phyloP scores from a whole-genome alignment of 140 eudicot genomes.

The Ambrosia hybrid region DNA sequence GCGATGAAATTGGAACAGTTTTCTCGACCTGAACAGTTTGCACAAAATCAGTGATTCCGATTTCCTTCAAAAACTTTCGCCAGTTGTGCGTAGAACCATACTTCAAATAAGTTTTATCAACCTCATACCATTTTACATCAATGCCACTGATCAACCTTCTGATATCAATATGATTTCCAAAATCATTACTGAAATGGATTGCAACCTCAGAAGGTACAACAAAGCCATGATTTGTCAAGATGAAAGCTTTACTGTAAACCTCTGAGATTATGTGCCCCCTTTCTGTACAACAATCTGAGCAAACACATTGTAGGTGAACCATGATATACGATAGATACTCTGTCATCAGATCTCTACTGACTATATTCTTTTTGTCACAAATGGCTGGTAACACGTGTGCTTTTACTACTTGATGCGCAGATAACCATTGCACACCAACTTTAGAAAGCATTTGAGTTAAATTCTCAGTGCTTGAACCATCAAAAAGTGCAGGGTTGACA shows the following conservation, averaged over 20 bases:
- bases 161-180: conserved; percentile 57
- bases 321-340: conserved; percentile 71
- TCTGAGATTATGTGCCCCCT: conserved; percentile 58
- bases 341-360: conserved; percentile 45
- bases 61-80: conserved; percentile 68
- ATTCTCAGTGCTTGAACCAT: conserved; percentile 35
- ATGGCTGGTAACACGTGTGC: conserved; percentile 69
- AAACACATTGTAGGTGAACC: conserved; percentile 71
- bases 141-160: conserved; percentile 49
- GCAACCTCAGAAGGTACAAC: conserved; percentile 54
- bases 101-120: conserved; percentile 50
- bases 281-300: conserved; percentile 60
- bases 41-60: conserved; percentile 76
- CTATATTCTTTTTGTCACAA: conserved; percentile 38
- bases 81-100: conserved; percentile 52
- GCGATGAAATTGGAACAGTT: conserved; percentile 38
- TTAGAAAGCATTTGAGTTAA: conserved; percentile 55
- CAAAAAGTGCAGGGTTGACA: conserved; percentile 66
- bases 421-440: conserved; percentile 74
- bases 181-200: conserved; percentile 64
- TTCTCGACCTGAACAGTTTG: conserved; percentile 57
- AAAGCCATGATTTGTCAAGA: conserved; percentile 76
- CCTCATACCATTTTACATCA: conserved; percentile 72
- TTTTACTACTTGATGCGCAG: conserved; percentile 74
- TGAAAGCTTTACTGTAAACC: conserved; percentile 51